Conservation (phyloP, 441 rosid species). For the Syzygium syzygioides region DNA sequence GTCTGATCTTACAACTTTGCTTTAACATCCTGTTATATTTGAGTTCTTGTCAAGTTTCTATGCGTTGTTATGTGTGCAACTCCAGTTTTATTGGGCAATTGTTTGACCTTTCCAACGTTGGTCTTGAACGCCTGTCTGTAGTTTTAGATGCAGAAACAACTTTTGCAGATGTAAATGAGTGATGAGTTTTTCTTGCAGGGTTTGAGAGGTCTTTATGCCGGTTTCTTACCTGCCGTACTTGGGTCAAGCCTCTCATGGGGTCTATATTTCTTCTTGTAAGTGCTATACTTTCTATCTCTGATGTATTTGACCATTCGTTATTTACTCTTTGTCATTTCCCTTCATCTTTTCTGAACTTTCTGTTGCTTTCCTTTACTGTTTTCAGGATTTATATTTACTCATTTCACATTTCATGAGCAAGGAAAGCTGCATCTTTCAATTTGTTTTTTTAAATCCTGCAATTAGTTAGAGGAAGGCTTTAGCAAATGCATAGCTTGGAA, state of each 20-base stretch:
- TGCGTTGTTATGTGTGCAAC: not conserved
- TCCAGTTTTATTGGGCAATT: not conserved
- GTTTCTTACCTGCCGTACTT: conserved; percentile 79
- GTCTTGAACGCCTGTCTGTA: not conserved
- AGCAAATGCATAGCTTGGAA: not conserved
- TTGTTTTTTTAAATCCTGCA: not conserved
- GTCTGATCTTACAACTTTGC: not conserved
- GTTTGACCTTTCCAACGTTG: not conserved
- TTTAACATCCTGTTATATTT: not conserved
- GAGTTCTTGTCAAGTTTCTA: not conserved
- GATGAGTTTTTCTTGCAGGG: conserved; percentile 38
- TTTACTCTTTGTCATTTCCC: not conserved
- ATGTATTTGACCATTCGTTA: not conserved
- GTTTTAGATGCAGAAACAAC: not conserved
- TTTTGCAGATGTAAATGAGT: not conserved
- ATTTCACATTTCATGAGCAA: not conserved
- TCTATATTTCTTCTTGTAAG: conserved; percentile 90
- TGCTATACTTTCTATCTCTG: not conserved
- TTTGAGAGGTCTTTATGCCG: conserved; percentile 83
- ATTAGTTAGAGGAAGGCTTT: not conserved
- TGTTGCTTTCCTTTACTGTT: not conserved
- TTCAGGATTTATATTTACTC: not conserved
- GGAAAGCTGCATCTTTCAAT: not conserved
- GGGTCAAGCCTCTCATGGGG: conserved; percentile 89
- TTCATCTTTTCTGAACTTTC: not conserved